Percentiles rank a stretch among this genome's conserved stretches.
phyloP scores from a whole-genome alignment of 306 rosid genomes.

The Acacia confusa region DNA sequence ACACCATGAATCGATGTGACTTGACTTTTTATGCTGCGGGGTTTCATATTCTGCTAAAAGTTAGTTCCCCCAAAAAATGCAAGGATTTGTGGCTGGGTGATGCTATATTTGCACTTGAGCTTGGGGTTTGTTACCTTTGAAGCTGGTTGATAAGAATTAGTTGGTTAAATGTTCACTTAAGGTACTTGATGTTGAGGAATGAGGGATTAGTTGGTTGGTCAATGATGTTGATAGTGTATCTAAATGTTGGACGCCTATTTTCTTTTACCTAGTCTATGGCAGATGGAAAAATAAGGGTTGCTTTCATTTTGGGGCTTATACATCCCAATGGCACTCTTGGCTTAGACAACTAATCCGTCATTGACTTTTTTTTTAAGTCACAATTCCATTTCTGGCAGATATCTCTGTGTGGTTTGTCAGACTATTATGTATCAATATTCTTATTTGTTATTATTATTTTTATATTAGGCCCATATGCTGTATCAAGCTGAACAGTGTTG shows the following conservation, averaged over 20 bases:
- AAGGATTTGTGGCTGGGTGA: slow-evolving; percentile 30
- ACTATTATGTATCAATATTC: slow-evolving; percentile 22
- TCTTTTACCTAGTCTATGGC: slow-evolving; percentile 25
- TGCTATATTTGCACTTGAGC: slow-evolving; percentile 26
- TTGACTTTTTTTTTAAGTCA: neutral
- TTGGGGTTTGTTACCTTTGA: slow-evolving; percentile 25
- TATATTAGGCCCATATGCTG: slow-evolving; percentile 21
- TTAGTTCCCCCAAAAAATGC: slow-evolving; percentile 32
- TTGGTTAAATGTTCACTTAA: slow-evolving; percentile 31
- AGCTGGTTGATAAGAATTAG: slow-evolving; percentile 28
- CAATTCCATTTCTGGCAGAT: slow-evolving; percentile 7
- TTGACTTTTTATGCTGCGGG: slow-evolving; percentile 28
- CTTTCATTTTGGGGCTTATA: slow-evolving; percentile 22
- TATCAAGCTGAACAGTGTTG: slow-evolving; percentile 21
- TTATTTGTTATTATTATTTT: neutral
- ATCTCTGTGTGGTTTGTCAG: neutral
- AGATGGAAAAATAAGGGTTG: slow-evolving; percentile 31
- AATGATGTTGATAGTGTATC: slow-evolving; percentile 31
- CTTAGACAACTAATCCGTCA: slow-evolving; percentile 22
- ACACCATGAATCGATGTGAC: slow-evolving; percentile 27
- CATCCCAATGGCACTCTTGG: slow-evolving; percentile 16
- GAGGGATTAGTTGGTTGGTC: neutral
- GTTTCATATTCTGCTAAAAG: slow-evolving; percentile 31
- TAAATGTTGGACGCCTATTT: slow-evolving; percentile 29
- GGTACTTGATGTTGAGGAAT: slow-evolving; percentile 26